These are phyloP conservation scores for Blastocystis sp. DNA, from an alignment of 352 stramenopile species.

Conservation along the genomic window DNA sequence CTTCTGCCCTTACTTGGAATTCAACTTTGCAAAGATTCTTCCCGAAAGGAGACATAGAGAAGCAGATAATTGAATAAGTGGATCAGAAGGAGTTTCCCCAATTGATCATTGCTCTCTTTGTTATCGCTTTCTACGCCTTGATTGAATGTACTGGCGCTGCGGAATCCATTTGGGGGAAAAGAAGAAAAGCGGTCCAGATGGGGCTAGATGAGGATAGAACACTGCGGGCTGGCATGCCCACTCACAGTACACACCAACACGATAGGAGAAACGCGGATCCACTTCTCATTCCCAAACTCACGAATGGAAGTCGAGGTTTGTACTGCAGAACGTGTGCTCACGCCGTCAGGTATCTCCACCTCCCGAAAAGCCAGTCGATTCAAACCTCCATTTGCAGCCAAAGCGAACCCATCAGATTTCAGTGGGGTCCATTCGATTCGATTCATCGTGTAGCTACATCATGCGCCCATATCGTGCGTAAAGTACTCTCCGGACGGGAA, in stretches of 20 bases:
- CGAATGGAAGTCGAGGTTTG: slow-evolving; percentile 38
- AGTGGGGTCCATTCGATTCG: neutral
- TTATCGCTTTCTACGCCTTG: too few relatives aligned
- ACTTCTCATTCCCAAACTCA: neutral
- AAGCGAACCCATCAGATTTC: slow-evolving; percentile 1
- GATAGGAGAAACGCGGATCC: too few relatives aligned
- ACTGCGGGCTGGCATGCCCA: too few relatives aligned
- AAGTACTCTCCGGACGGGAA: slow-evolving; percentile 10
- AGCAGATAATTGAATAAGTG: slow-evolving; percentile 25
- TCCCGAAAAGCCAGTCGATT: neutral
- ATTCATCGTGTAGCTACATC: neutral
- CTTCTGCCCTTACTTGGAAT: slow-evolving; percentile 54
- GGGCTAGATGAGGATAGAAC: too few relatives aligned
- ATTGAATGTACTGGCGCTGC: too few relatives aligned
- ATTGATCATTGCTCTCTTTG: neutral
- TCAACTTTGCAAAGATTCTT: slow-evolving; percentile 20
- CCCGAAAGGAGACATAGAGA: slow-evolving; percentile 14
- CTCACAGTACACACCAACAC: too few relatives aligned
- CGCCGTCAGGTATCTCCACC: neutral
- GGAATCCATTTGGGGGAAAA: too few relatives aligned
- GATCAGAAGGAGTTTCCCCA: neutral
- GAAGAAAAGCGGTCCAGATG: too few relatives aligned
- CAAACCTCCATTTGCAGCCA: neutral
- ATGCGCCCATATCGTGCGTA: slow-evolving; percentile 51
- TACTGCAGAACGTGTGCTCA: neutral